Base-by-base conservation (phyloP, 441 rosid genomes). In the Erodium moschatum region DNA sequence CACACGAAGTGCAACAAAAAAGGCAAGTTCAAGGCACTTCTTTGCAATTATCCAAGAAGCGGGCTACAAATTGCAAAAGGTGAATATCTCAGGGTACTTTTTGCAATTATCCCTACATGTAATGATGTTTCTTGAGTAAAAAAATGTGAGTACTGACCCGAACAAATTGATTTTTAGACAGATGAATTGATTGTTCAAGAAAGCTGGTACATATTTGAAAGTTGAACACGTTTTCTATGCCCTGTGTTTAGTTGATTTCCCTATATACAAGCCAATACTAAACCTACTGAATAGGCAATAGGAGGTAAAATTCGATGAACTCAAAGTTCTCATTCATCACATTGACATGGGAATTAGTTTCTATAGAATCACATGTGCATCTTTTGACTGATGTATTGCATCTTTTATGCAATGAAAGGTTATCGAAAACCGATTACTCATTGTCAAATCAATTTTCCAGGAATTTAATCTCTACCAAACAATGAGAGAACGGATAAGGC, bases 381-480 rank as follows among this genome's bases (percentile, higher is more conserved):
- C 6, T 24, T 48, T 48, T 48, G 56, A 48, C 56, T 48, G 15
- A 1, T 48, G 27, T 9, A 58, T 58, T 58, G 2, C 21, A 2
- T 58, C 31, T 58, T 58, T 20, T 19, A 20, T 58, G 27, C 29
- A 8, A 58, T 19, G 64, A 20, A 58, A 58, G 64, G n/a, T 19
- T 58, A 19, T 58, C 64, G 20, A 19, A 9, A 20, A 20, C 21
- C 48, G 33, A 74, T 54, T 73, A 42, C 69, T 64, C 82, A 72
- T 73, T 68, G 46, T 66, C 63, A 13, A 16, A 35, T 72, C 16
- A 2, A 65, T 31, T 20, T 72, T 24, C 50, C 77, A 87, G 92
- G 90, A 85, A 46, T 84, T 82, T 71, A 85, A 83, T 74, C 85
- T 87, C 29, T 87, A 87, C 69, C 84, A 87, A 50, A 76, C 83